Conservation (phyloP, 768 basidiomycete species). For the Pleurotus eryngii region DNA sequence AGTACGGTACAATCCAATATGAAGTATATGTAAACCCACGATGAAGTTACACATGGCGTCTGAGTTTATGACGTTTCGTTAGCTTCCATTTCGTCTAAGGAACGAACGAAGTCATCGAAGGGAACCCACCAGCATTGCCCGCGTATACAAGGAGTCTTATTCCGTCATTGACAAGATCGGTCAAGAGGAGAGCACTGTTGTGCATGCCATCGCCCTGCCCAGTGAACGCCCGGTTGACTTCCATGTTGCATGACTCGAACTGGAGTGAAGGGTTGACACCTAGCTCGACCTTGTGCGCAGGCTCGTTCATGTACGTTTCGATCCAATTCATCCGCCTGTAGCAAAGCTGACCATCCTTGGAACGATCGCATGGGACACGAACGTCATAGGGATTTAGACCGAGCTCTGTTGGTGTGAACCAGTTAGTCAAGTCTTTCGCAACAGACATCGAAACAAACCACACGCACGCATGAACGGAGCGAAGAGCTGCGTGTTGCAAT, state of each 20-base stretch:
- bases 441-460: background rate
- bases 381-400: conserved; percentile 91
- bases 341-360: conserved; percentile 70
- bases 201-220: conserved; percentile 85
- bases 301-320: conserved; percentile 83
- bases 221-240: conserved; percentile 79
- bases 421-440: background rate
- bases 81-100: too few relatives aligned
- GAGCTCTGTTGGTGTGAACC: conserved; percentile 36
- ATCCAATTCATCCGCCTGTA: conserved; percentile 84
- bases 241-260: conserved; percentile 71
- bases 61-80: conserved; percentile 13
- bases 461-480: conserved; percentile 69
- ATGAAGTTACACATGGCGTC: conserved; percentile 91
- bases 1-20: background rate
- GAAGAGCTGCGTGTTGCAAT: conserved; percentile 76
- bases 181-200: conserved; percentile 75
- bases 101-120: background rate
- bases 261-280: conserved; percentile 61
- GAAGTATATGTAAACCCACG: conserved; percentile 29
- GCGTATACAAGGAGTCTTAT: conserved; percentile 87
- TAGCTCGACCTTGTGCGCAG: conserved; percentile 70
- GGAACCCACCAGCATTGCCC: conserved; percentile 70
- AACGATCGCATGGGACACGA: conserved; percentile 66
- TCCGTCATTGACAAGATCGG: conserved; percentile 78